A percentile compares a stretch with the other conserved stretches of the same genome.
These are phyloP conservation scores for Nakazawaea laoshanensis DNA, from an alignment of 805 yeast genomes.

Conservation along the genomic window DNA sequence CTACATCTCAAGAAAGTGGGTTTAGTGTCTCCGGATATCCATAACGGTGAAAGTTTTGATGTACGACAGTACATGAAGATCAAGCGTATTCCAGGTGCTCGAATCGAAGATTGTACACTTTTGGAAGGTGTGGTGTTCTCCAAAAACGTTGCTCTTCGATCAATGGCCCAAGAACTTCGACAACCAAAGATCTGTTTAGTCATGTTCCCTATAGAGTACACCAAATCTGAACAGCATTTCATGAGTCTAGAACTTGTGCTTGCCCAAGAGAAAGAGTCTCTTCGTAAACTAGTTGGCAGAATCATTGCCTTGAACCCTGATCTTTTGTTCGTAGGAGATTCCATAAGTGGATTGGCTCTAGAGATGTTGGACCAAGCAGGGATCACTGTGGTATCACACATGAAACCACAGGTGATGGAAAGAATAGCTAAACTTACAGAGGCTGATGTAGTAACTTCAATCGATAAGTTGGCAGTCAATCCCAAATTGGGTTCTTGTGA, in stretches of 20 bases:
- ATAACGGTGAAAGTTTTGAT: constrained; percentile 68
- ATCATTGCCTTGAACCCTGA: constrained; percentile 71
- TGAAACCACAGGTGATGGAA: constrained; percentile 75
- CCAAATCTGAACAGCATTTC: constrained; percentile 67
- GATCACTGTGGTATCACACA: constrained; percentile 71
- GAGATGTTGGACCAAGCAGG: constrained; percentile 63
- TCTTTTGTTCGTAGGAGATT: constrained; percentile 67
- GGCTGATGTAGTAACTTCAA: constrained; percentile 79
- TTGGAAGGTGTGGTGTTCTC: constrained; percentile 82
- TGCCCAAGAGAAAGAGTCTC: constrained; percentile 81
- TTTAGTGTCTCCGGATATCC: constrained; percentile 48
- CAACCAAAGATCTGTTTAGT: constrained; percentile 75
- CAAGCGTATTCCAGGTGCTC: constrained; percentile 76
- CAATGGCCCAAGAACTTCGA: constrained; percentile 58
- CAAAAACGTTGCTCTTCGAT: constrained; percentile 68
- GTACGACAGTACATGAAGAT: constrained; percentile 84
- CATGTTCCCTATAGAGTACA: constrained; percentile 84
- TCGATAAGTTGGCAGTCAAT: constrained; percentile 70
- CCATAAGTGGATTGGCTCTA: constrained; percentile 77
- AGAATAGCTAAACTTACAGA: constrained; percentile 71
- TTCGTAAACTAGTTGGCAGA: constrained; percentile 73
- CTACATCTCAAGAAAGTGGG: constrained; percentile 47
- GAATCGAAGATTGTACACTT: constrained; percentile 46
- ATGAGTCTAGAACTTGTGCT: constrained; percentile 76
- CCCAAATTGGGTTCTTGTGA: constrained; percentile 73